Base-by-base conservation (phyloP, 768 basidiomycete species). In the Tricholoma hemisulphureum region DNA sequence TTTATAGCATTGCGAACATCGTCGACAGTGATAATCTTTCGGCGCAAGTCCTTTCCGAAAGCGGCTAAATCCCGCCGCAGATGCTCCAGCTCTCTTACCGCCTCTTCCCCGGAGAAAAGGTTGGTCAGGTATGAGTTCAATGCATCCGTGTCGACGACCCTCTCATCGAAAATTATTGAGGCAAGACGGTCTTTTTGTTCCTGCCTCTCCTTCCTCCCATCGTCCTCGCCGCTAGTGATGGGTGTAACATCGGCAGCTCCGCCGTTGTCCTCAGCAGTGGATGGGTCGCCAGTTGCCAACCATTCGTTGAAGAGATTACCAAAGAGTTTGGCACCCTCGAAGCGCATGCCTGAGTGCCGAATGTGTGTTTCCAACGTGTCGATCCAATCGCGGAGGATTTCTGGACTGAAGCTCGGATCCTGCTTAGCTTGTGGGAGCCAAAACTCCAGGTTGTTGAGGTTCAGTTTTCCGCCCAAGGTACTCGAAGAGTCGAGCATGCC, bases 251-350 rank as follows among this genome's bases (percentile, higher is more conserved):
- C 58, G 3, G 55, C 52, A 23, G 54, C 53, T n/a, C 32, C 61
- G n/a, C 67, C 23, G 13, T 39, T 53, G 11, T 49, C 53, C 31
- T 61, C 64, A 45, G 69, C 56, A 6, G 73, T 68, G 16, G 67
- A 68, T 1, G 75, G 75, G 61, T 79, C 77, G 1, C 75, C 77
- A 41, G 76, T 78, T 2, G 71, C 65, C 23, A 77, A 56, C 77
- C 78, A 79, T 55, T 80, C 78, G 46, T 76, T 75, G 58, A 77
- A 73, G 11, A 80, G 69, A 26, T 61, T 73, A 0, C 77, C 77
- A 24, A 77, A 80, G 6, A 78, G 68, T 48, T 68, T 73, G 8
- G 76, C 77, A 23, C 71, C 71, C 24, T 77, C 76, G 39, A 78
- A 77, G 6, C 73, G 69, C 61, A 67, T 69, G 26, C 63, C 51